Percentiles rank a stretch among this genome's conserved stretches.
Evolutionary conservation across 2,329 filamentous ascomycete genomes (phyloP).

Genomic region (Calonectria pauciramosa): DNA sequence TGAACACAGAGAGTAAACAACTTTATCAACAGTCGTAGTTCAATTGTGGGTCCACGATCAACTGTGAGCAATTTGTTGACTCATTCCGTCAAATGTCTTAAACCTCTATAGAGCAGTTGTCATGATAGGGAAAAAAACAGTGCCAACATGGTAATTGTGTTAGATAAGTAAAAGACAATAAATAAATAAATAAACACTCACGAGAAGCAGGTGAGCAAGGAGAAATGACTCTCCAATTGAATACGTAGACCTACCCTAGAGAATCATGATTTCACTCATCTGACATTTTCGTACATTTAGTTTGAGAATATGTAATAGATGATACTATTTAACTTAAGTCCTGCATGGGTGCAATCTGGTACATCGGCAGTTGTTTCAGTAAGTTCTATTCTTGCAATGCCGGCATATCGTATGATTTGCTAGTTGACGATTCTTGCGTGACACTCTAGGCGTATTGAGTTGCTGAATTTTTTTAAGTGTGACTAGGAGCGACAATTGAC

Average conservation of each 20-base stretch:
- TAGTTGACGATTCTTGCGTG: not conserved
- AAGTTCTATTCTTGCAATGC: not conserved
- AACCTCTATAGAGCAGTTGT: no score
- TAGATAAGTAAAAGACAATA: not conserved
- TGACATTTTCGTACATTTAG: not conserved
- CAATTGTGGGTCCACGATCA: not conserved
- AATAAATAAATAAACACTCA: not conserved
- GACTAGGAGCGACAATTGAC: not conserved
- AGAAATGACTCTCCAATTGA: not conserved
- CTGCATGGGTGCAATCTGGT: not conserved
- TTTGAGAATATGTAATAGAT: not conserved
- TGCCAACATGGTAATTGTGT: no score
- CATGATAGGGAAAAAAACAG: no score
- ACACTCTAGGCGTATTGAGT: not conserved
- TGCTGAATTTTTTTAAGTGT: not conserved
- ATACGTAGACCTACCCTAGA: not conserved
- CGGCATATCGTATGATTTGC: not conserved
- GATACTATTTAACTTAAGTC: not conserved
- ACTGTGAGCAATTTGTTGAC: not conserved
- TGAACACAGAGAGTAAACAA: not conserved
- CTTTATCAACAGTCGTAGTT: not conserved
- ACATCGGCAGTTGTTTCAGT: not conserved
- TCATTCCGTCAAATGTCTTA: not conserved
- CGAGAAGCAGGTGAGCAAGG: not conserved
- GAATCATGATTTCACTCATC: not conserved